These are phyloP conservation scores for Boletus speciosus DNA, from an alignment of 768 basidiomycete species.

Conservation along the genomic window DNA sequence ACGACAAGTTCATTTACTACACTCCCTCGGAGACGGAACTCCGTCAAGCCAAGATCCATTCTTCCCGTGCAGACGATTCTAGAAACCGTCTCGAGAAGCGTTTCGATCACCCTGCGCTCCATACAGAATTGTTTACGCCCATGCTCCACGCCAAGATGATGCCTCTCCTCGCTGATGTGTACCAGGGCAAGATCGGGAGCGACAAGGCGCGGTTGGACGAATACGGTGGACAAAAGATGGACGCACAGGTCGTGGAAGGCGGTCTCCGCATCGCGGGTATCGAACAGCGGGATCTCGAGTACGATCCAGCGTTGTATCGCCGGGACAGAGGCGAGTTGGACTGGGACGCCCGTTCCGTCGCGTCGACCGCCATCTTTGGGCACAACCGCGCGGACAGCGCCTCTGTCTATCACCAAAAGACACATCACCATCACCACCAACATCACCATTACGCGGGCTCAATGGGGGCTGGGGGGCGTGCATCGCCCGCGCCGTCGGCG, in stretches of 20 bases:
- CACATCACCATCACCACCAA: neutral
- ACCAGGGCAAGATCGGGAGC: slow-evolving; percentile 63
- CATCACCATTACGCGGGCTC: slow-evolving; percentile 36
- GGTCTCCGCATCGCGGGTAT: slow-evolving; percentile 83
- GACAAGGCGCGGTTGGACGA: slow-evolving; percentile 68
- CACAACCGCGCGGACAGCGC: slow-evolving; percentile 36
- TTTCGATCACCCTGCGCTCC: slow-evolving; percentile 92
- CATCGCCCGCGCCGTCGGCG: slow-evolving; percentile 41
- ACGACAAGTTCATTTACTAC: slow-evolving; percentile 73
- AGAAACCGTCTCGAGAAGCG: slow-evolving; percentile 80
- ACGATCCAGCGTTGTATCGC: slow-evolving; percentile 74
- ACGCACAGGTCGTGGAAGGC: slow-evolving; percentile 69
- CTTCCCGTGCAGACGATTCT: slow-evolving; percentile 68
- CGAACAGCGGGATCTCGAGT: slow-evolving; percentile 76
- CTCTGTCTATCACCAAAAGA: slow-evolving; percentile 41
- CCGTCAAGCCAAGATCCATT: slow-evolving; percentile 68
- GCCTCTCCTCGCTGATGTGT: slow-evolving; percentile 71
- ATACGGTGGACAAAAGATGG: slow-evolving; percentile 74
- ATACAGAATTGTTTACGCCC: slow-evolving; percentile 81
- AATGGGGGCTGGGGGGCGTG: slow-evolving; percentile 31
- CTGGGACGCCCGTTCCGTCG: slow-evolving; percentile 81
- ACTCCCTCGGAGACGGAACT: slow-evolving; percentile 81
- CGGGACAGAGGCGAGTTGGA: slow-evolving; percentile 83
- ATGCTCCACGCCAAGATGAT: slow-evolving; percentile 87
- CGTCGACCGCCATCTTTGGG: slow-evolving; percentile 51